Base-by-base conservation (phyloP, 78 protist species). In the Parvularia atlantis region DNA sequence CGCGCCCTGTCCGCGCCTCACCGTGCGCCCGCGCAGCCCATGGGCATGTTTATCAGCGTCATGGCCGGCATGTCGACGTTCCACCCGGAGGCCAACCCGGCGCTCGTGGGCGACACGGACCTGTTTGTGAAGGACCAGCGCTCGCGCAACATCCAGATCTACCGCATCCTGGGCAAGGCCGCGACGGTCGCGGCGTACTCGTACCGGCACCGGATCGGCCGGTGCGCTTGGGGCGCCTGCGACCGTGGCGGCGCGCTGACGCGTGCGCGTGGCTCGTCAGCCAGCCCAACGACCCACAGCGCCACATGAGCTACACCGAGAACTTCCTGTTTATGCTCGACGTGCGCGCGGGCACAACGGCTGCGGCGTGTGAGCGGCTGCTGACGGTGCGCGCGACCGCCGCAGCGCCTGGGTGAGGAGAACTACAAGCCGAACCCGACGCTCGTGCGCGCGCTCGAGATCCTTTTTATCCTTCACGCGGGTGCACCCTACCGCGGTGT, bases 181-280 rank as follows among this genome's bases (percentile, higher is more conserved):
- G 76, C 89, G 22, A 84, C 89, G 1, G 48, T 79, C 61, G 89
- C 89, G n/a, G 89, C 89, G 24, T 62, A 59, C 39, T 84, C 89
- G 26, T 84, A 72, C 71, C 57, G 88, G 33, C 82, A 76, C 59
- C 77, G 87, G 40, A 82, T 64, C 11, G 5, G 14, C 5, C 7
- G 28, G 5, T 36, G 28, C 13, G 50, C 50, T 7, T 44, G 7
- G 50, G 7, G 14, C 5, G 14, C 5, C 56, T 53, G 52, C 65
- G 44, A 1, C 2, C 14, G 75, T 14, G 11, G 7, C 4, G 77
- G 19, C 66, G 77, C 33, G 74, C 62, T 43, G 70, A 75, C 61
- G 65, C 30, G 85, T 84, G 71, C 39, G 35, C 36, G 56, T 74
- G 41, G 39, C 30, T 24, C n/a, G n/a, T n/a, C n/a, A n/a, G n/a